Conservation (phyloP, 768 basidiomycete genomes). For the Clathrus columnatus region DNA sequence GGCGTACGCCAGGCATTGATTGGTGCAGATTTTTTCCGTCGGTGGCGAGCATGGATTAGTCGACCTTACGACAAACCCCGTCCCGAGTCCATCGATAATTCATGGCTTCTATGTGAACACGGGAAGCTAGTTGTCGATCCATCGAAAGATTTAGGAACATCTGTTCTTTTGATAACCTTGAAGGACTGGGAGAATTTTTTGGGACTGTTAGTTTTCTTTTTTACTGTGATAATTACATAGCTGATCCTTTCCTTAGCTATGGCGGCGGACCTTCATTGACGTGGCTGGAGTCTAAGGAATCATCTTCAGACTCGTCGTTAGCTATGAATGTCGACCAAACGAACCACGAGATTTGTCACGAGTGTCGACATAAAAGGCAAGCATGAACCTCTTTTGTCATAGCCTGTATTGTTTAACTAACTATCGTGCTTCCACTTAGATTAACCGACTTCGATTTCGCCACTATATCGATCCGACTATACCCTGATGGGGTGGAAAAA, state of each 20-base stretch:
- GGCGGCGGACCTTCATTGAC: conserved; percentile 36
- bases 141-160: conserved; percentile 53
- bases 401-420: not conserved
- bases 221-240: not conserved
- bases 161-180: conserved; percentile 46
- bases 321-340: not conserved
- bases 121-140: conserved; percentile 56
- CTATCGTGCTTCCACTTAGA: not conserved
- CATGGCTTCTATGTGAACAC: conserved; percentile 60
- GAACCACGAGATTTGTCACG: conserved; percentile 37
- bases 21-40: conserved; percentile 50
- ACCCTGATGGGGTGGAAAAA: not conserved
- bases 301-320: not conserved
- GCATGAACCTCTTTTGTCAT: conserved; percentile 10
- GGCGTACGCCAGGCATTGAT: conserved; percentile 37
- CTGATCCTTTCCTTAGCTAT: conserved; percentile 37
- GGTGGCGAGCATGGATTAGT: conserved; percentile 64
- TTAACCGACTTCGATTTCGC: conserved; percentile 8
- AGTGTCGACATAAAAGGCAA: conserved; percentile 54
- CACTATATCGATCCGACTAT: not conserved
- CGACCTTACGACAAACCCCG: conserved; percentile 46
- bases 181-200: conserved; percentile 58
- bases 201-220: conserved; percentile 39
- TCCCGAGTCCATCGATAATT: conserved; percentile 56
- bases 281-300: not conserved